These are phyloP conservation scores for Phytophthora pluvialis DNA, from an alignment of 352 stramenopile genomes.

Conservation along the genomic window DNA sequence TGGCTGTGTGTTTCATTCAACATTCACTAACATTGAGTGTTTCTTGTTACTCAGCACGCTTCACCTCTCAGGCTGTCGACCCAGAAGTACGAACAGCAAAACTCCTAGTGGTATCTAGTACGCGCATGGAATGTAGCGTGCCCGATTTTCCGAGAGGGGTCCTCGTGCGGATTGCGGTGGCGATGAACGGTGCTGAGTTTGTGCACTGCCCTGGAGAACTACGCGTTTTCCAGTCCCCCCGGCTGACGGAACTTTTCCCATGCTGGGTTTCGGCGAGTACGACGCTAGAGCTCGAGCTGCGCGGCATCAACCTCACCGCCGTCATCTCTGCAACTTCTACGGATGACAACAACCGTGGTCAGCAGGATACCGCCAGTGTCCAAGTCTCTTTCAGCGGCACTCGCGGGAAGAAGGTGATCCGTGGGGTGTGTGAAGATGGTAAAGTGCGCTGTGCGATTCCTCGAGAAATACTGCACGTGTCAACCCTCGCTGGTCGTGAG, in stretches of 20 bases:
- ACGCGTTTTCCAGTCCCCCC: conserved; percentile 64
- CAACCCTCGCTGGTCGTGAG: conserved; percentile 9
- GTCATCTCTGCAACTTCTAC: neutral
- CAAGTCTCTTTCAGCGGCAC: conserved; percentile 55
- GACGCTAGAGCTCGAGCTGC: conserved; percentile 43
- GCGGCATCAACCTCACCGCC: conserved; percentile 67
- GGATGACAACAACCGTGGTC: conserved; percentile 19
- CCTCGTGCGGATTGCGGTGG: conserved; percentile 52
- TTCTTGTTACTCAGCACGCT: conserved; percentile 39
- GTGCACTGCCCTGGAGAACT: conserved; percentile 54
- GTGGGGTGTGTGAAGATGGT: conserved; percentile 43
- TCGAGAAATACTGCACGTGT: conserved; percentile 29
- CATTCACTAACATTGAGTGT: conserved; percentile 3
- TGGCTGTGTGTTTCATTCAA: conserved; percentile 1
- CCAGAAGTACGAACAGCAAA: conserved; percentile 42
- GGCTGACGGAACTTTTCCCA: conserved; percentile 57
- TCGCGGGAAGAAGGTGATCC: conserved; percentile 24
- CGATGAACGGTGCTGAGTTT: conserved; percentile 78
- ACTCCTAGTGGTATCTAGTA: conserved; percentile 48
- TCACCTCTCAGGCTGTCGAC: conserved; percentile 43
- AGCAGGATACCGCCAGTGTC: conserved; percentile 21
- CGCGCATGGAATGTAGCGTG: conserved; percentile 60
- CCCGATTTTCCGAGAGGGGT: conserved; percentile 67
- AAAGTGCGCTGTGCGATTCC: conserved; percentile 48
- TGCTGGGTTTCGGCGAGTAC: conserved; percentile 56